Base-by-base conservation (phyloP, 2,329 filamentous ascomycete genomes). In the Penicillium sp. region DNA sequence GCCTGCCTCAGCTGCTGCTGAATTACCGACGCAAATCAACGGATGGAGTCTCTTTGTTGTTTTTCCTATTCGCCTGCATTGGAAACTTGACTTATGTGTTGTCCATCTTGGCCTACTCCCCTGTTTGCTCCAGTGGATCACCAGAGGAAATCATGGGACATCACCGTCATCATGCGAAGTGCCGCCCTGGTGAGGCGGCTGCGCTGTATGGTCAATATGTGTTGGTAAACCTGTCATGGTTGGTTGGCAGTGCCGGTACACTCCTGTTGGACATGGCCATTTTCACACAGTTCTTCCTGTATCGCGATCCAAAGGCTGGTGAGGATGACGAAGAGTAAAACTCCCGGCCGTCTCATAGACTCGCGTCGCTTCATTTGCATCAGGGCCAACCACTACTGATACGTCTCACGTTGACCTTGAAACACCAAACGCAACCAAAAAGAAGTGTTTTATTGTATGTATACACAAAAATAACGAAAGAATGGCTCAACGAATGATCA, bases 1-100 rank as follows among this genome's bases (percentile, higher is more conserved):
- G 94, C 8, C 75, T 97, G 6, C 94, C 94, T 0, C 94, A 99
- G 76, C 81, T 99, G 1, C 80, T 97, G 7, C 84, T 97, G 49
- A 99, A 97, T 74, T 96, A 90, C 77, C 85, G 90, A 18, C 88
- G 94, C 58, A 96, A 96, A 77, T 92, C 88, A 41, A 97, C 92
- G 1, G 92, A 97, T 52, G 94, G 94, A 3, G 88, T 99, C 18
- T 93, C 89, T 60, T 86, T 97, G 76, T 82, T 97, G 10, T 99
- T 97, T 76, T 97, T 97, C 77, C 79, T 97, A 21, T 97, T 99
- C 71, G 94, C 94, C 4, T 97, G 93, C 69, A 84, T 97, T 5
- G 94, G 94, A 2, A 99, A 99, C 71, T 73, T 96, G 60, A 97
- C 92, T 0, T 97, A 95, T 67, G 92, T 97, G 16, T 78, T 96